phyloP scores from a whole-genome alignment of 2,329 filamentous ascomycete genomes.

The Coniochaeta ligniaria region DNA sequence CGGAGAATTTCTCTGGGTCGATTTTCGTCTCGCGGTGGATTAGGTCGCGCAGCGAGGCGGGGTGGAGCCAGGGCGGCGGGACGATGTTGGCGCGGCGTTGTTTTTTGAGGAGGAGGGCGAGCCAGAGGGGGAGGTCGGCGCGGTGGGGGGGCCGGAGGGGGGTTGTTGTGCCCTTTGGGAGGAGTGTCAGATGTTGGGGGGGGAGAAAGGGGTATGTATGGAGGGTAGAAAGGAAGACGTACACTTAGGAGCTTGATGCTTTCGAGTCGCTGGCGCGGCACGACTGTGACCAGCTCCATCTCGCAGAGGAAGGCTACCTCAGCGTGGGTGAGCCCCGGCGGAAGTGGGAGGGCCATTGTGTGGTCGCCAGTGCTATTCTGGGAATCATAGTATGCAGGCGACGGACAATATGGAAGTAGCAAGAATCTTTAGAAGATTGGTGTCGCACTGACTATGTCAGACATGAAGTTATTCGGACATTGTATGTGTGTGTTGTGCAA shows the following conservation, averaged over 20 bases:
- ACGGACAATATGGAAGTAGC: neutral
- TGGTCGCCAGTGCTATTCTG: neutral
- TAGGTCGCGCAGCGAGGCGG: conserved; percentile 67
- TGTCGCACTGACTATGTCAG: no score
- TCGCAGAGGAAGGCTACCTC: conserved; percentile 94
- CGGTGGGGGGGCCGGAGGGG: conserved; percentile 75
- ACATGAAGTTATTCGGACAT: neutral
- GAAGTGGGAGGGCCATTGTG: conserved; percentile 43
- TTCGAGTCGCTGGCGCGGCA: conserved; percentile 86
- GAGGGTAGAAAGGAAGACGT: conserved; percentile 25
- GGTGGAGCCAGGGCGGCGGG: conserved; percentile 81
- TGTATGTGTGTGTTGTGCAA: neutral
- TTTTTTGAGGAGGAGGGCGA: conserved; percentile 88
- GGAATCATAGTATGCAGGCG: neutral
- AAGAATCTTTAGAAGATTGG: neutral
- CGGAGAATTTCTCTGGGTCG: conserved; percentile 66
- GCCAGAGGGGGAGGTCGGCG: conserved; percentile 79
- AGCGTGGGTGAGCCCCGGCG: conserved; percentile 61
- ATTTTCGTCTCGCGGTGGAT: conserved; percentile 73
- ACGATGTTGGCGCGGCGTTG: conserved; percentile 91
- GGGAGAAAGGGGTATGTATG: conserved; percentile 14
- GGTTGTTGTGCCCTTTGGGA: conserved; percentile 64
- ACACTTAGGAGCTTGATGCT: conserved; percentile 79
- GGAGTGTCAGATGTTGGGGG: conserved; percentile 7
- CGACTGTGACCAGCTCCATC: conserved; percentile 91